Evolutionary conservation across 2,329 filamentous ascomycete species (phyloP).

Genomic region (Sclerotinia minor): DNA sequence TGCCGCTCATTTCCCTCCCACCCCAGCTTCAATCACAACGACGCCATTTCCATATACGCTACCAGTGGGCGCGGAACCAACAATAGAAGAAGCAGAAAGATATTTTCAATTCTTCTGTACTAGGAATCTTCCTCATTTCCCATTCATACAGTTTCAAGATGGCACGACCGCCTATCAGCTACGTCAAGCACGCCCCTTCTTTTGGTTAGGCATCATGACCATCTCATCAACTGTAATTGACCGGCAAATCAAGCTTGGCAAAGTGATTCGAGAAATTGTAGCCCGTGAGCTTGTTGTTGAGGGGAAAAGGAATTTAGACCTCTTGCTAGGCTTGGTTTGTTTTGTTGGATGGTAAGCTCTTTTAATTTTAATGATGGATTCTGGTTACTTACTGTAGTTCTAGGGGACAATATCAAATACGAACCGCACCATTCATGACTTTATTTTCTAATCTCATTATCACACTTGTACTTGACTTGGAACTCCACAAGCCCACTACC

Average conservation of each 20-base stretch:
- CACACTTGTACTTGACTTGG: conserved; percentile 11
- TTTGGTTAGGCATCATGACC: conserved; percentile 53
- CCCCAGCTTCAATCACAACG: not conserved
- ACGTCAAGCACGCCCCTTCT: conserved; percentile 47
- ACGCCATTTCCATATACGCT: conserved; percentile 1
- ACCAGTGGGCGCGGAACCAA: conserved; percentile 16
- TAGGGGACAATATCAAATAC: conserved; percentile 17
- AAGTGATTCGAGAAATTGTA: conserved; percentile 48
- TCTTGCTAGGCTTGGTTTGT: conserved; percentile 9
- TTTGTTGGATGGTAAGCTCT: conserved; percentile 15
- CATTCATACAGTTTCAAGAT: conserved; percentile 47
- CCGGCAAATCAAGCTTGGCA: conserved; percentile 46
- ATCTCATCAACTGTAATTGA: conserved; percentile 47
- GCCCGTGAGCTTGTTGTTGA: conserved; percentile 50
- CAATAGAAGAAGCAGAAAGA: conserved; percentile 45
- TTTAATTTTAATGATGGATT: not conserved
- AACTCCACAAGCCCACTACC: conserved; percentile 11
- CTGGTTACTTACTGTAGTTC: not conserved
- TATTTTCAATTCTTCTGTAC: conserved; percentile 47
- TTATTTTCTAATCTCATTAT: conserved; percentile 4
- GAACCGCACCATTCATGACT: conserved; percentile 8
- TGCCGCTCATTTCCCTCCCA: not conserved
- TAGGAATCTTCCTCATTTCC: conserved; percentile 48
- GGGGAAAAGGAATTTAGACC: conserved; percentile 47
- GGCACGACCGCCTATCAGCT: conserved; percentile 45